A percentile compares a stretch with the other conserved stretches of the same genome.
Evolutionary conservation across 2,329 filamentous ascomycete species (phyloP).

Genomic region (Aureobasidium sp.): DNA sequence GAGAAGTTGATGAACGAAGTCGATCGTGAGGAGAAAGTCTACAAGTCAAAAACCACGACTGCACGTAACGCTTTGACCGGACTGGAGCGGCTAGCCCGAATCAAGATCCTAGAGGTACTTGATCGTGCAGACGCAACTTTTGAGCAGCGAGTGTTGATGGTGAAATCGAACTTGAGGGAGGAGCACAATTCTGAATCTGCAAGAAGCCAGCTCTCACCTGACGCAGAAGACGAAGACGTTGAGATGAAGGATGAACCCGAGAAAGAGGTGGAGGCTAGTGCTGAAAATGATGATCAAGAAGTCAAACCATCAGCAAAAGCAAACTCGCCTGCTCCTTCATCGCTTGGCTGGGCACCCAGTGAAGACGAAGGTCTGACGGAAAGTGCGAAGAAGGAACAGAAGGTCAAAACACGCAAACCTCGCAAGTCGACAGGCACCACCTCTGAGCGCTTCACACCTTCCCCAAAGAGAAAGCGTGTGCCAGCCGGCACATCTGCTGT

Average conservation of each 20-base stretch:
- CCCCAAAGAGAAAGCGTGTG: slow-evolving; percentile 18
- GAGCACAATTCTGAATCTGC: slow-evolving; percentile 6
- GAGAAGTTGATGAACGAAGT: slow-evolving; percentile 4
- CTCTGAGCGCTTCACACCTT: slow-evolving; percentile 24
- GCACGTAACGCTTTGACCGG: background rate
- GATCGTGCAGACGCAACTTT: slow-evolving; percentile 1
- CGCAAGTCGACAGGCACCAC: slow-evolving; percentile 25
- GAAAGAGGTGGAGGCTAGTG: background rate
- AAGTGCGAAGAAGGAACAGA: background rate
- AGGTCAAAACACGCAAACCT: slow-evolving; percentile 15
- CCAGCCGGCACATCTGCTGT: slow-evolving; percentile 35
- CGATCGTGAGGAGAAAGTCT: background rate
- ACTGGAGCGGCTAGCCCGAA: background rate
- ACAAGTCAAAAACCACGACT: background rate
- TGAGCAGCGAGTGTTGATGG: background rate
- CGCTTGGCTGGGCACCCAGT: slow-evolving; percentile 3
- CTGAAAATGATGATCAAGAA: background rate
- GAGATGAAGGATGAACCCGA: background rate
- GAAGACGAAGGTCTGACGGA: slow-evolving; percentile 1
- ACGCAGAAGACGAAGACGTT: background rate
- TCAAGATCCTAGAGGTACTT: background rate
- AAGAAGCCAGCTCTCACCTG: background rate
- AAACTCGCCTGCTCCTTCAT: background rate
- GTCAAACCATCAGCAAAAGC: background rate
- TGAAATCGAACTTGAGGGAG: background rate